Percentiles rank a stretch among this genome's conserved stretches.
phyloP scores from a whole-genome alignment of 2,329 filamentous ascomycete species.

The Septoria petroselini region DNA sequence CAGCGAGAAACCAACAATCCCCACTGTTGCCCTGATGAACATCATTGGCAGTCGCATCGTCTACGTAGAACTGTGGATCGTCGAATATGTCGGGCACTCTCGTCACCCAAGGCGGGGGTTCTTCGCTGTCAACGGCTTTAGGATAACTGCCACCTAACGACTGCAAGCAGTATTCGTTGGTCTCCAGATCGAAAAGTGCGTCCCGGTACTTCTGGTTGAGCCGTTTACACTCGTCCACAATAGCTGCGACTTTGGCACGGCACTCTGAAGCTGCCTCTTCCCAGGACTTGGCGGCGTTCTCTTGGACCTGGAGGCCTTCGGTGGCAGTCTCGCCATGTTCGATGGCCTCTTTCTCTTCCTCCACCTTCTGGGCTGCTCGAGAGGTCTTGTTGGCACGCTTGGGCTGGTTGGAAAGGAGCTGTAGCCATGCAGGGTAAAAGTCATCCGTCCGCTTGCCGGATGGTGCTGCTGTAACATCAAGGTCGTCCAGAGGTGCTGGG shows the following conservation, averaged over 20 bases:
- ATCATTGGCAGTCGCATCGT: slow-evolving; percentile 72
- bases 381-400: slow-evolving; percentile 31
- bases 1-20: slow-evolving; percentile 84
- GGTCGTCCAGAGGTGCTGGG: slow-evolving; percentile 11
- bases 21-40: slow-evolving; percentile 74
- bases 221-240: slow-evolving; percentile 63
- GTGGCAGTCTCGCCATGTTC: slow-evolving; percentile 17
- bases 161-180: slow-evolving; percentile 49
- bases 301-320: slow-evolving; percentile 27
- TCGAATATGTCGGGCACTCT: slow-evolving; percentile 38
- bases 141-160: slow-evolving; percentile 26
- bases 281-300: slow-evolving; percentile 54
- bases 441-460: slow-evolving; percentile 23
- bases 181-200: slow-evolving; percentile 81
- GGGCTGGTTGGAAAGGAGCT: slow-evolving; percentile 33
- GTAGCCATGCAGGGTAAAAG: slow-evolving; percentile 36
- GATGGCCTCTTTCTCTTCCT: slow-evolving; percentile 25
- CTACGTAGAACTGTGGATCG: slow-evolving; percentile 60
- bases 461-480: slow-evolving; percentile 8
- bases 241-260: slow-evolving; percentile 57
- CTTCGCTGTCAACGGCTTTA: slow-evolving; percentile 25
- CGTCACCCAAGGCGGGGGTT: slow-evolving; percentile 35
- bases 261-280: slow-evolving; percentile 69
- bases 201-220: slow-evolving; percentile 85
- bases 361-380: slow-evolving; percentile 19